phyloP scores from a whole-genome alignment of 805 yeast species.

The Saccharomycopsis capsularis region DNA sequence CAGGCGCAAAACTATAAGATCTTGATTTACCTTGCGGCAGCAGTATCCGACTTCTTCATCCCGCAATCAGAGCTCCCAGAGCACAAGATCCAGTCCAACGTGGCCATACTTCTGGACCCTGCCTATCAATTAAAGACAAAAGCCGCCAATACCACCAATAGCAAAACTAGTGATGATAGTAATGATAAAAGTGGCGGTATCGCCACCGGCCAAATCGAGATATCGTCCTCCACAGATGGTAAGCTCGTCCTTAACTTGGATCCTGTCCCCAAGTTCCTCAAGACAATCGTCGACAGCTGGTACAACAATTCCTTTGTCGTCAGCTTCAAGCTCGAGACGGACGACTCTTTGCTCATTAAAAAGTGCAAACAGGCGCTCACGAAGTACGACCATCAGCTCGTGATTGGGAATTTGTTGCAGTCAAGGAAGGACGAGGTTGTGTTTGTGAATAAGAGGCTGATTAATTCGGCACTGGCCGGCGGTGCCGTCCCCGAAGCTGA shows the following conservation, averaged over 20 bases:
- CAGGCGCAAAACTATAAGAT: constrained; percentile 41
- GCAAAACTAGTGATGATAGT: background rate
- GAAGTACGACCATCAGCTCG: constrained; percentile 87
- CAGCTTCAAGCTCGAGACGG: constrained; percentile 92
- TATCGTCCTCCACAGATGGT: constrained; percentile 35
- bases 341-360: constrained; percentile 53
- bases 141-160: background rate
- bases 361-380: constrained; percentile 77
- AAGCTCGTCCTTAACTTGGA: constrained; percentile 79
- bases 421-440: constrained; percentile 84
- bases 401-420: constrained; percentile 87
- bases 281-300: constrained; percentile 86
- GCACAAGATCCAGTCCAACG: constrained; percentile 74
- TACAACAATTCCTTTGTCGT: constrained; percentile 93
- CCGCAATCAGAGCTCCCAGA: constrained; percentile 82
- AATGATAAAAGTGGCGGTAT: no score
- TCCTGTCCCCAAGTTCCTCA: constrained; percentile 92
- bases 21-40: constrained; percentile 88
- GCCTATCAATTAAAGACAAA: no score
- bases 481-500: constrained; percentile 16
- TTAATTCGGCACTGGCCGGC: no score
- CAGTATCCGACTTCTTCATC: constrained; percentile 92
- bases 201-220: constrained; percentile 16
- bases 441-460: constrained; percentile 62
- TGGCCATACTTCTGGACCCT: no score